A percentile compares a stretch with the other conserved stretches of the same genome.
Evolutionary conservation across 1,284 basidiomycete genomes (phyloP).

Genomic region (Rhodotorula sp.): DNA sequence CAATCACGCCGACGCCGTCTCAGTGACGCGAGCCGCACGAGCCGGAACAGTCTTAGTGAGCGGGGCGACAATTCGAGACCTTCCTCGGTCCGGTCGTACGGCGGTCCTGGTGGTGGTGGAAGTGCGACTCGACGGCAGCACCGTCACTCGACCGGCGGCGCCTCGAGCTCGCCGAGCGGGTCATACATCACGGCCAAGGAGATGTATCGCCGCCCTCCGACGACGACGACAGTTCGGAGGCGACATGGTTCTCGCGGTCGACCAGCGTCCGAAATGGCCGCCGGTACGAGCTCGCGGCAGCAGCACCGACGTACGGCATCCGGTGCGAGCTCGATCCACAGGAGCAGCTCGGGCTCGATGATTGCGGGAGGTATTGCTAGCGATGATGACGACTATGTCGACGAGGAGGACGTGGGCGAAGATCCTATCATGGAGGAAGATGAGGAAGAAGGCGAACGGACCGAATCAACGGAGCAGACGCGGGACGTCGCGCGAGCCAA

Average conservation of each 20-base stretch:
- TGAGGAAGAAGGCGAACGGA: slow-evolving; percentile 12
- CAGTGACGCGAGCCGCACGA: slow-evolving; percentile 45
- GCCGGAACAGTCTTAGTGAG: slow-evolving; percentile 40
- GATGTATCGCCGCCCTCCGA: slow-evolving; percentile 26
- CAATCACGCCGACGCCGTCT: slow-evolving; percentile 9
- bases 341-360: slow-evolving; percentile 28
- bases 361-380: neutral
- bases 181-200: slow-evolving; percentile 20
- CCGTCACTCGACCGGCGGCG: slow-evolving; percentile 18
- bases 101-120: neutral
- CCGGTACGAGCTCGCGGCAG: slow-evolving; percentile 1
- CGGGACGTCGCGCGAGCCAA: neutral
- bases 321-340: slow-evolving; percentile 14
- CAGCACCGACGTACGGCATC: slow-evolving; percentile 6
- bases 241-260: slow-evolving; percentile 11
- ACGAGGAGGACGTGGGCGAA: slow-evolving; percentile 15
- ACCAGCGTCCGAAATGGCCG: slow-evolving; percentile 6
- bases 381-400: slow-evolving; percentile 5
- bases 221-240: slow-evolving; percentile 24
- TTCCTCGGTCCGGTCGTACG: slow-evolving; percentile 42
- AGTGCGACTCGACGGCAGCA: slow-evolving; percentile 23
- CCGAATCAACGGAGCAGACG: neutral
- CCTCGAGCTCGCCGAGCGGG: slow-evolving; percentile 25
- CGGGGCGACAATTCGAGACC: slow-evolving; percentile 43
- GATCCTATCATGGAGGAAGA: slow-evolving; percentile 19